These are phyloP conservation scores for Scopulariopsis brevicaulis DNA, from an alignment of 2,329 filamentous ascomycete genomes.

Conservation along the genomic window DNA sequence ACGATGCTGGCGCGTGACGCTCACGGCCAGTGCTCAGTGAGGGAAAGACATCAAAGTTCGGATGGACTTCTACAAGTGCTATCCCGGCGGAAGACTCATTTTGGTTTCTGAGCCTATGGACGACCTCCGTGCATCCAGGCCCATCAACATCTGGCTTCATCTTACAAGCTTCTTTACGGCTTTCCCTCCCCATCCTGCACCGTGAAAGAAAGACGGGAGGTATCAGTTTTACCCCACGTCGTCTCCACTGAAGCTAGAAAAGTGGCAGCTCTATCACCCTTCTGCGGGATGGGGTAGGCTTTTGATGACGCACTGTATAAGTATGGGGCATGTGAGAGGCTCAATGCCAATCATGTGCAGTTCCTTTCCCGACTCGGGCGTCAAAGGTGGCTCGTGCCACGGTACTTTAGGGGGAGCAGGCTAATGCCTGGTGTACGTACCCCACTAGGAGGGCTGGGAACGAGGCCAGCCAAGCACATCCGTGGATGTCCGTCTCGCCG, in stretches of 20 bases:
- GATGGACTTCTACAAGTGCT: too few species aligned
- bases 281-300: neutral
- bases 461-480: neutral
- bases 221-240: neutral
- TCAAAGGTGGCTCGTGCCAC: neutral
- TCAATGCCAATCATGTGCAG: slow-evolving; percentile 2
- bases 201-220: too few species aligned
- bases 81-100: too few species aligned
- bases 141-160: neutral
- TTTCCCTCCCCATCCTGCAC: too few species aligned
- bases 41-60: too few species aligned
- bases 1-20: too few species aligned
- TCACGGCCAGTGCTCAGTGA: too few species aligned
- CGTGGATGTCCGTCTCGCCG: neutral
- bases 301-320: neutral
- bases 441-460: neutral
- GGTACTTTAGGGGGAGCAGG: neutral
- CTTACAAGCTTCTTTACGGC: too few species aligned
- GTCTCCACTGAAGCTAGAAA: neutral
- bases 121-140: neutral
- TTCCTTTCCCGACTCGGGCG: neutral
- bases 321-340: neutral
- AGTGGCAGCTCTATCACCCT: neutral
- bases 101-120: too few species aligned
- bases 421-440: neutral